Base-by-base conservation (phyloP, 257 asterid genomes). In the Echium plantagineum region DNA sequence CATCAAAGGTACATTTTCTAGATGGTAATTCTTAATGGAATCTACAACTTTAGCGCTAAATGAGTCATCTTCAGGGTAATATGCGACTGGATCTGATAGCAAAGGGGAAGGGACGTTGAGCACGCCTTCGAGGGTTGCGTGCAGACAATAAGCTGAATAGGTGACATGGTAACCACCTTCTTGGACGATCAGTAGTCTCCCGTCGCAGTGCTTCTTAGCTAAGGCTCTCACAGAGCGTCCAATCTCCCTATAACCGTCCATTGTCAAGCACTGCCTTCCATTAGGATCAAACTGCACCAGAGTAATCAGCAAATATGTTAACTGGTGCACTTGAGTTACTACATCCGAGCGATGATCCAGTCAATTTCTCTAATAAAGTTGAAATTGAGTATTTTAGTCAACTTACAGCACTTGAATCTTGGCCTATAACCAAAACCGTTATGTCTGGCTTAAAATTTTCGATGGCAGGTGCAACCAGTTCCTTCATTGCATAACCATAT, bases 141-240 rank as follows among this genome's bases (percentile, higher is more conserved):
- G 96, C 47, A 84, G 80, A 68, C 96, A 88, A 67, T 88, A 91
- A 51, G 98, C 95, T 5, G 96, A 75, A 66, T 91, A 91, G 2
- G 98, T 91, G 26, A 84, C 72, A 74, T 91, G 96, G 70, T 91
- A 91, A 69, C 95, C 98, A 15, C 98, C 98, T 81, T 91, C 98
- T 62, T 91, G 96, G 52, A 91, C 95, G 6, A 91, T 81, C 63
- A 91, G 74, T 64, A 91, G 63, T 5, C 78, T 69, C 19, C 98
- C 98, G 31, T 62, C 21, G 56, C 89, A 62, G 38, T 85, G 81
- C 74, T 71, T 71, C 38, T 81, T 78, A 2, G 90, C 93, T 82
- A 84, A 59, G 71, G 35, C 72, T 22, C 81, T 74, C 46, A 82
- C 82, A 32, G 59, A 77, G 65, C 57, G 81, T 71, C 98, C 96